These are phyloP conservation scores for Candida hungchunana DNA, from an alignment of 805 yeast species.

Conservation along the genomic window DNA sequence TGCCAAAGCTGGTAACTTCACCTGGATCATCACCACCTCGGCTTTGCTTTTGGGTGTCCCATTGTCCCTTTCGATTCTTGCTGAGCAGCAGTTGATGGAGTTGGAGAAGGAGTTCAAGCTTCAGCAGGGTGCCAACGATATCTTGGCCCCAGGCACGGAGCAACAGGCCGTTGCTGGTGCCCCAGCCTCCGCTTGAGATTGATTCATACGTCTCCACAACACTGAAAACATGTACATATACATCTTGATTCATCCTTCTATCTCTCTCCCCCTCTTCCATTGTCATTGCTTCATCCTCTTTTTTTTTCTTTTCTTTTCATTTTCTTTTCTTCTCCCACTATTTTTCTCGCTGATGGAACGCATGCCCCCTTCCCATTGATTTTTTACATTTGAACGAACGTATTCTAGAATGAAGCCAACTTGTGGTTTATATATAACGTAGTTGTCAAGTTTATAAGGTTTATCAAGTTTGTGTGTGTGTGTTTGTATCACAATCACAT, in stretches of 20 bases:
- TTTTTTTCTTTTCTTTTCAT: too few relatives aligned
- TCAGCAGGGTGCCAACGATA: slow-evolving; percentile 73
- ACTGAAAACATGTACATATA: slow-evolving; percentile 2
- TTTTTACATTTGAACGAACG: too few relatives aligned
- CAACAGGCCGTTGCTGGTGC: slow-evolving; percentile 32
- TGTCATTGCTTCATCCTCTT: too few relatives aligned
- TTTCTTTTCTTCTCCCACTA: too few relatives aligned
- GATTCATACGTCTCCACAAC: neutral
- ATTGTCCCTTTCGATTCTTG: slow-evolving; percentile 78
- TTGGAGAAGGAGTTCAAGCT: slow-evolving; percentile 87
- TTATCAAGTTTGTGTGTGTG: neutral
- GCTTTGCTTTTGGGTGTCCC: slow-evolving; percentile 90
- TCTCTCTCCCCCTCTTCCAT: too few relatives aligned
- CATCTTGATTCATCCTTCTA: neutral
- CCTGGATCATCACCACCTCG: slow-evolving; percentile 85
- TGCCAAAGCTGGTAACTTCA: slow-evolving; percentile 62
- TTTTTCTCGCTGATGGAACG: too few relatives aligned
- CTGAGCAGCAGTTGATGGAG: slow-evolving; percentile 91
- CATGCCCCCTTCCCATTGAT: too few relatives aligned
- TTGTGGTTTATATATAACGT: too few relatives aligned
- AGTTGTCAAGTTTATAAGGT: neutral
- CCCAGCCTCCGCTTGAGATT: slow-evolving; percentile 25
- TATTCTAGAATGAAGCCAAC: too few relatives aligned
- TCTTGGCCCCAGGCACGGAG: slow-evolving; percentile 65
- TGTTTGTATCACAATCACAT: neutral